These are phyloP conservation scores for Iberis pinnata DNA, from an alignment of 345 rosid genomes.

Conservation along the genomic window DNA sequence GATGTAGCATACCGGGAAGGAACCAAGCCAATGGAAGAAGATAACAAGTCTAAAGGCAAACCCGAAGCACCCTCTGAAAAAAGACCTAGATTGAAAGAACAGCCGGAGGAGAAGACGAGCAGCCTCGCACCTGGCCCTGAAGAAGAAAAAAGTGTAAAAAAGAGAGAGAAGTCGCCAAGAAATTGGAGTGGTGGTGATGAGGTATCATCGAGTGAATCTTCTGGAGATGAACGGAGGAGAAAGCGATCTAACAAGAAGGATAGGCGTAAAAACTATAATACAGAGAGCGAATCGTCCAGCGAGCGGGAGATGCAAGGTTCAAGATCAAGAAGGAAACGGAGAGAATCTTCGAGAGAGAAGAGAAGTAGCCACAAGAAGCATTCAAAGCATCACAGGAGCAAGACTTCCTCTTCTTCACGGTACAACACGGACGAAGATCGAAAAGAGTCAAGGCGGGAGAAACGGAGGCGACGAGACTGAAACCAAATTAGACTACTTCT, in stretches of 20 bases:
- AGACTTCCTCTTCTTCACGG: slow-evolving; percentile 41
- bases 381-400: slow-evolving; percentile 44
- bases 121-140: slow-evolving; percentile 39
- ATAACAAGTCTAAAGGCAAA: slow-evolving; percentile 23
- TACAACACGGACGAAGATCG: slow-evolving; percentile 32
- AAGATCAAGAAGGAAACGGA: slow-evolving; percentile 43
- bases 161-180: slow-evolving; percentile 32
- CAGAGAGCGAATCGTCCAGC: slow-evolving; percentile 47
- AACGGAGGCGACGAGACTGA: slow-evolving; percentile 38
- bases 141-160: slow-evolving; percentile 37
- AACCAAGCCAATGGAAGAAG: slow-evolving; percentile 29
- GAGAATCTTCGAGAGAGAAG: slow-evolving; percentile 51
- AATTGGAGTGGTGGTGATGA: slow-evolving; percentile 16
- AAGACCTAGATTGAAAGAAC: slow-evolving; percentile 16
- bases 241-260: slow-evolving; percentile 35
- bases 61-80: slow-evolving; percentile 24
- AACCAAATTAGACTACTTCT: not conserved
- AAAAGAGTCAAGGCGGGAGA: slow-evolving; percentile 39
- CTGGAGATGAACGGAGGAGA: slow-evolving; percentile 57
- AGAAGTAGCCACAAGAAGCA: slow-evolving; percentile 57
- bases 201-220: slow-evolving; percentile 34
- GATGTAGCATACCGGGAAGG: slow-evolving; percentile 38
- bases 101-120: slow-evolving; percentile 34
- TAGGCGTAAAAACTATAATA: slow-evolving; percentile 41
- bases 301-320: slow-evolving; percentile 45